These are phyloP conservation scores for Mangifera indica DNA, from an alignment of 345 rosid genomes.

Conservation along the genomic window DNA sequence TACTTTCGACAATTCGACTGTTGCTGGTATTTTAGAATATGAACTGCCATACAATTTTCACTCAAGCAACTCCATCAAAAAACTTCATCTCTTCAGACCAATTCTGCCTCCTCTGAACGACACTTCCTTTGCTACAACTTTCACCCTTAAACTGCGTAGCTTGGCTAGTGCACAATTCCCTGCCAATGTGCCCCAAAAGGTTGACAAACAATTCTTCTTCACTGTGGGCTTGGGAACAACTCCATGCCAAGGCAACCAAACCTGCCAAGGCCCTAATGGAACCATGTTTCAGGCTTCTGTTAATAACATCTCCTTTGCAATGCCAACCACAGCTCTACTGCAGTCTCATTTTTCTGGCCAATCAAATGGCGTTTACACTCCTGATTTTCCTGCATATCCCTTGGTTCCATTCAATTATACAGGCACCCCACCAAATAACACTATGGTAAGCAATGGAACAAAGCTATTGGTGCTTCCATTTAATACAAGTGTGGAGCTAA, in stretches of 20 bases:
- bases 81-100: constrained; percentile 46
- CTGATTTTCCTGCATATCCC: constrained; percentile 48
- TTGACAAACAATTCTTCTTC: constrained; percentile 56
- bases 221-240: constrained; percentile 58
- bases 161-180: constrained; percentile 41
- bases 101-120: constrained; percentile 56
- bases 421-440: constrained; percentile 54
- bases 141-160: constrained; percentile 47
- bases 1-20: constrained; percentile 51
- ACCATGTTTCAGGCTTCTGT: constrained; percentile 60
- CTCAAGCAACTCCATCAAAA: constrained; percentile 30
- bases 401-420: constrained; percentile 52
- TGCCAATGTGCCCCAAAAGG: constrained; percentile 55
- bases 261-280: constrained; percentile 69
- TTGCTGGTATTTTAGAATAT: constrained; percentile 47
- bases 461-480: constrained; percentile 54
- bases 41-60: constrained; percentile 23
- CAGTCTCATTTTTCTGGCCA: constrained; percentile 54
- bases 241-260: constrained; percentile 52
- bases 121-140: constrained; percentile 49
- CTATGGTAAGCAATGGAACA: constrained; percentile 58
- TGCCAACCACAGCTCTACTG: constrained; percentile 63
- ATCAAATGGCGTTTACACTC: constrained; percentile 47
- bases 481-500: constrained; percentile 64
- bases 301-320: constrained; percentile 50